Percentiles rank a stretch among this genome's conserved stretches.
These are phyloP conservation scores for Miscanthus lutarioriparius DNA, from an alignment of 176 grass and related monocot species.

Conservation along the genomic window DNA sequence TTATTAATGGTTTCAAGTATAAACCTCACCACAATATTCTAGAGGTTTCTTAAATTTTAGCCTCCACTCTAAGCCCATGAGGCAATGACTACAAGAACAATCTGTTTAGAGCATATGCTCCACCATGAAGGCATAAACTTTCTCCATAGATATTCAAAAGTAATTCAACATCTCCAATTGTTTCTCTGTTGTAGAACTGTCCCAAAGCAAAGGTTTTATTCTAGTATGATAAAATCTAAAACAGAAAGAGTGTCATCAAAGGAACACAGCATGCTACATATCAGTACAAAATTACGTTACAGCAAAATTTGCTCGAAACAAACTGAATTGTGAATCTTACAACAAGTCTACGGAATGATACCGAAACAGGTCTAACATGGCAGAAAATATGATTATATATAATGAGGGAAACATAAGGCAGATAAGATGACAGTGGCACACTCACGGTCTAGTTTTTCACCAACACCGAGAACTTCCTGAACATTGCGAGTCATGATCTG, in stretches of 20 bases:
- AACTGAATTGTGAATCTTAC: neutral
- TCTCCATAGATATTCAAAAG: neutral
- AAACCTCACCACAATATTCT: neutral
- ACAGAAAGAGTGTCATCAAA: neutral
- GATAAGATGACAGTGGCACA: slow-evolving; percentile 24
- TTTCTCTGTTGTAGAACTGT: neutral
- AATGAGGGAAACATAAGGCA: slow-evolving; percentile 8
- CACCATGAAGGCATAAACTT: neutral
- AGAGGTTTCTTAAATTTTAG: neutral
- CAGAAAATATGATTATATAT: neutral
- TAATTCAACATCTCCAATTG: neutral
- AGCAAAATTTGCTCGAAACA: slow-evolving; percentile 4
- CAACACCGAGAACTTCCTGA: slow-evolving; percentile 96
- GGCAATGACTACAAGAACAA: neutral
- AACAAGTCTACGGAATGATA: neutral
- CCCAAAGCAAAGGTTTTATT: neutral
- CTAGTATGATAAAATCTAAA: slow-evolving; percentile 1
- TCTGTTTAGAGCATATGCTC: neutral
- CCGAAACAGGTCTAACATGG: neutral
- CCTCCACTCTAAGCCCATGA: neutral
- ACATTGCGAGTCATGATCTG: slow-evolving; percentile 98
- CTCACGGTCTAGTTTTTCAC: slow-evolving; percentile 92
- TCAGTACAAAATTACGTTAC: neutral
- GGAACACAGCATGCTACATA: neutral
- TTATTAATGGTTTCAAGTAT: neutral